Percentiles rank a stretch among this genome's conserved stretches.
phyloP scores from a whole-genome alignment of 768 basidiomycete species.

The Kondoa subrosea region DNA sequence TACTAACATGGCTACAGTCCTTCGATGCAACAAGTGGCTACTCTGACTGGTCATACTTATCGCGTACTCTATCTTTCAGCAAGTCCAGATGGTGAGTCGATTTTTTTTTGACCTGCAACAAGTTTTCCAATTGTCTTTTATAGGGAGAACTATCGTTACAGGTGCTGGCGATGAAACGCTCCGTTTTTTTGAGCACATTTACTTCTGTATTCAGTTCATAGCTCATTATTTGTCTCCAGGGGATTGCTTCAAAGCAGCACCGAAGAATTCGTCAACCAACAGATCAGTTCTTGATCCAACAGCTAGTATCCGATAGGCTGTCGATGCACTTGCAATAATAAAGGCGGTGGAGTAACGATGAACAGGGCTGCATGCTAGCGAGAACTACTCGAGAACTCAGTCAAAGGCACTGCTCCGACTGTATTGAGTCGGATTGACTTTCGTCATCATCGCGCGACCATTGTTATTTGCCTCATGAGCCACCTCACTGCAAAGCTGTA shows the following conservation, averaged over 20 bases:
- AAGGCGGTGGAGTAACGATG: too few relatives aligned
- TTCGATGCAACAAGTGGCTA: conserved; percentile 79
- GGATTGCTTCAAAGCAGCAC: conserved; percentile 9
- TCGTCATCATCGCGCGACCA: too few relatives aligned
- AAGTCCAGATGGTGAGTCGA: conserved; percentile 71
- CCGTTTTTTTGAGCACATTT: conserved; percentile 44
- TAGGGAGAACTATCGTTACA: conserved; percentile 74
- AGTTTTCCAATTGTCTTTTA: not conserved
- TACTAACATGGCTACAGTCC: conserved; percentile 35
- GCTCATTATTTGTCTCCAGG: not conserved
- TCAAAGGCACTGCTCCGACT: too few relatives aligned
- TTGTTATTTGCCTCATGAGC: too few relatives aligned
- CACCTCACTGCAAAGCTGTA: too few relatives aligned
- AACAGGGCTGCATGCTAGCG: too few relatives aligned
- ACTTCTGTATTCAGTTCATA: not conserved
- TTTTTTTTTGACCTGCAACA: too few relatives aligned
- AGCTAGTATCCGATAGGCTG: conserved; percentile 6
- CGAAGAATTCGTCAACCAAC: conserved; percentile 8
- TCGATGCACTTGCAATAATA: too few relatives aligned
- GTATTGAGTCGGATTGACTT: too few relatives aligned
- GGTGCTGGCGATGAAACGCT: conserved; percentile 96
- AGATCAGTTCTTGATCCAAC: conserved; percentile 4
- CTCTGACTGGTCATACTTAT: conserved; percentile 81
- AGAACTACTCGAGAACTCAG: too few relatives aligned
- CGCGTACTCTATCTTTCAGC: conserved; percentile 94